Evolutionary conservation across 169 alveolate species (phyloP).

Genomic region (Eimeria tenella): DNA sequence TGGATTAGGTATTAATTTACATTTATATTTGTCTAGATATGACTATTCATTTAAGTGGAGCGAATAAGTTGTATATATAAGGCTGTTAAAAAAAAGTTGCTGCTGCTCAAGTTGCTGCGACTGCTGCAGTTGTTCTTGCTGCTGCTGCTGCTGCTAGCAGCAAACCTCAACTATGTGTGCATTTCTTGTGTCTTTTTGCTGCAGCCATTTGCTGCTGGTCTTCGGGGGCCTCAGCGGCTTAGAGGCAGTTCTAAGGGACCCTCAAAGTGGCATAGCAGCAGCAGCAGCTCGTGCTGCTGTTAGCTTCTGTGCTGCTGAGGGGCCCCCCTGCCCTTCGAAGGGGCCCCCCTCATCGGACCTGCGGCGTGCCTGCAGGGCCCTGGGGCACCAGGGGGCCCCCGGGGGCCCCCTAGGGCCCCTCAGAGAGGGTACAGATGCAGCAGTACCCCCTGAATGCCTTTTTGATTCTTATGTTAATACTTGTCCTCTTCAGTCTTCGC

Average conservation of each 20-base stretch:
- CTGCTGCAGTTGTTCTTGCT: not conserved
- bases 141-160: not conserved
- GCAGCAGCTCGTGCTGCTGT: constrained; percentile 8
- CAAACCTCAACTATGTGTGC: not conserved
- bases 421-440: not conserved
- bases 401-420: not conserved
- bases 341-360: constrained; percentile 30
- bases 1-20: too few relatives aligned
- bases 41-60: too few relatives aligned
- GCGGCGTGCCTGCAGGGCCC: not conserved
- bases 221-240: constrained; percentile 95
- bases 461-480: constrained; percentile 94
- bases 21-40: too few relatives aligned
- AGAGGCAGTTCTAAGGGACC: constrained; percentile 90
- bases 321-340: constrained; percentile 25
- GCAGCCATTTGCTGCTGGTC: constrained; percentile 91
- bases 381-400: not conserved
- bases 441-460: constrained; percentile 80
- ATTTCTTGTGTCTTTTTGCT: not conserved
- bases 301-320: not conserved
- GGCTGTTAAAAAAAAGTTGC: too few relatives aligned
- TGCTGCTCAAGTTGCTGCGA: not conserved
- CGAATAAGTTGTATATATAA: too few relatives aligned
- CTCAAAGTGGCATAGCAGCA: constrained; percentile 58
- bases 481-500: constrained; percentile 94